Evolutionary conservation across 176 grass and related monocot genomes (phyloP), one percentile per base, ranked within the genome.

Genomic region (Aegilops longissima): DNA sequence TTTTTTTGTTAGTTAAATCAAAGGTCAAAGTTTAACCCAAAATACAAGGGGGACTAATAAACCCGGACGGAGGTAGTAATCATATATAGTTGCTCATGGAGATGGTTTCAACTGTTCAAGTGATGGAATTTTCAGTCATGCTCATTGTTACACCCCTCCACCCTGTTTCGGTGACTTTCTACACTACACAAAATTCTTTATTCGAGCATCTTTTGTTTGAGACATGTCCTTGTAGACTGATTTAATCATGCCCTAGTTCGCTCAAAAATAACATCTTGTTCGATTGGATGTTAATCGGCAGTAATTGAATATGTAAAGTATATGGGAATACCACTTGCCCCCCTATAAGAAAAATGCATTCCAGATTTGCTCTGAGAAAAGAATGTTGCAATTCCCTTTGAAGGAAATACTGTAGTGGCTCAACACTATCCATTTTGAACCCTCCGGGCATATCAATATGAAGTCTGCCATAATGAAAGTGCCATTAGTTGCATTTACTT

Each of bases 331-430:
- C 8, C 51, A 73, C 52, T 30, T 73, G 44, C 44, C 44, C 44
- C 44, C 44, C 44, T 45, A 45, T 45, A 12, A 73, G 38, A 73
- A 18, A 13, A 6, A 10, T 45, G 47, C 70, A 65, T 64, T 76
- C 31, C 70, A 65, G 25, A 76, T 84, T 73, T 72, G 21, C 67
- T 73, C 68, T 72, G 11, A 31, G 38, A 81, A 66, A 72, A 83
- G 33, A 59, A 29, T 83, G 14, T 38, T 39, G 24, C 3, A 42
- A 83, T 54, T 73, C 69, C 67, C 23, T 72, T 61, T 6, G 36
- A 73, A 38, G 16, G 14, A 61, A 83, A 59, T 59, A 24, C 5
- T 5, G 12, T 27, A 54, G 16, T 54, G 51, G 51, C 18, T 72
- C 4, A 25, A 21, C 8, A 14, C 31, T 73, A n/a, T 38, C 52